Evolutionary conservation across 192 early-diverging fungal species (phyloP).

Genomic region (Podila clonocystis): DNA sequence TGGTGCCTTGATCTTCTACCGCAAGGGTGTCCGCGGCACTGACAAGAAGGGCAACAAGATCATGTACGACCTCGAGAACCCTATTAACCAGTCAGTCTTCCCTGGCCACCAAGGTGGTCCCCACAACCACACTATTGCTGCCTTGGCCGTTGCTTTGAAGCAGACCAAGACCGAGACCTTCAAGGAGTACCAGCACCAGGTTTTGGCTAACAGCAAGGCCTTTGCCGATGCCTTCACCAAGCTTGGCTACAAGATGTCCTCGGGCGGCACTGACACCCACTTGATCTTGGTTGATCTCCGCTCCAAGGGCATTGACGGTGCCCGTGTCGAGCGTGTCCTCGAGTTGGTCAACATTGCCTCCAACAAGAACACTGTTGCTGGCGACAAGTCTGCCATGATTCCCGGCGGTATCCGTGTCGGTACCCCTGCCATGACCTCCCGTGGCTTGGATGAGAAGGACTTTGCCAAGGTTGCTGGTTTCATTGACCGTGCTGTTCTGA

Average conservation of each 20-base stretch:
- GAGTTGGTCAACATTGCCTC: conserved; percentile 97
- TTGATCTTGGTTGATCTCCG: conserved; percentile 91
- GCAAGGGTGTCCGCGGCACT: conserved; percentile 87
- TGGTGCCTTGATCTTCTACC: conserved; percentile 99
- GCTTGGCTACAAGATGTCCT: conserved; percentile 84
- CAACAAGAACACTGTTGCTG: conserved; percentile 99
- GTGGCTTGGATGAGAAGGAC: conserved; percentile 87
- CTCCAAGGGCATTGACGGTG: conserved; percentile 89
- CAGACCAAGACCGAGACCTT: conserved; percentile 87
- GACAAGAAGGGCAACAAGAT: conserved; percentile 93
- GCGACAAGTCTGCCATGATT: conserved; percentile 93
- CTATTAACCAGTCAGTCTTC: conserved; percentile 97
- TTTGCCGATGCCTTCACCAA: conserved; percentile 82
- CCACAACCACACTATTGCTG: conserved; percentile 99
- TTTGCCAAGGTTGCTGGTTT: conserved; percentile 89
- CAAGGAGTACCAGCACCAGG: conserved; percentile 91
- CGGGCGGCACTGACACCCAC: conserved; percentile 96
- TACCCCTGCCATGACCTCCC: conserved; percentile 97
- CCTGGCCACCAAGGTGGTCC: conserved; percentile 99
- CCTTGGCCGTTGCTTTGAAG: conserved; percentile 94
- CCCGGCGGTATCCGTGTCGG: conserved; percentile 96
- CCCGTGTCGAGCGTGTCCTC: conserved; percentile 93
- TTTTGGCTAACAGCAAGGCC: conserved; percentile 89
- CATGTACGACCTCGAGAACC: conserved; percentile 91
- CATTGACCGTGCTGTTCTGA: conserved; percentile 87